Evolutionary conservation across 495 filamentous ascomycete genomes (phyloP).

Genomic region (Aspergillus heteromorphus): DNA sequence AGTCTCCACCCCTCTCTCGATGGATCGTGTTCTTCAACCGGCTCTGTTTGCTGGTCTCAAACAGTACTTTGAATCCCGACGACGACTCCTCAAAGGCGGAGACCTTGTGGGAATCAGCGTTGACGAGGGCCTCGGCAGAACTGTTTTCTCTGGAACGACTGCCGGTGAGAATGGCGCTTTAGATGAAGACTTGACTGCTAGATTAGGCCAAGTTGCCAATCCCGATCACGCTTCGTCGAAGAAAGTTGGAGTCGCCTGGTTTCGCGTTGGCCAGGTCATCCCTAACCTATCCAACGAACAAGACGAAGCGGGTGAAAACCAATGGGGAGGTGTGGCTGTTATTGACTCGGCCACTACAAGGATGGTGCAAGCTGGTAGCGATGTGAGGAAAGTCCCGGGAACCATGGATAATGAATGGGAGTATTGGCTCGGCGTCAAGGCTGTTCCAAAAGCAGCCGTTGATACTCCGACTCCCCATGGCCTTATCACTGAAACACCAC

Average conservation of each 20-base stretch:
- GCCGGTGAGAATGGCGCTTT: slow-evolving; percentile 51
- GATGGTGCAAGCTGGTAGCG: slow-evolving; percentile 82
- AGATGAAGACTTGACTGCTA: slow-evolving; percentile 57
- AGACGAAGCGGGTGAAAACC: slow-evolving; percentile 54
- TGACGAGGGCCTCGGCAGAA: slow-evolving; percentile 72
- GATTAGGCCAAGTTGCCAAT: slow-evolving; percentile 36
- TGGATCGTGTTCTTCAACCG: slow-evolving; percentile 76
- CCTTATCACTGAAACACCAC: slow-evolving; percentile 39
- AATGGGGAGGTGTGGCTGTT: slow-evolving; percentile 77
- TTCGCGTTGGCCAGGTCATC: slow-evolving; percentile 70
- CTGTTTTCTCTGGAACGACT: slow-evolving; percentile 58
- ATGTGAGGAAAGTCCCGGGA: slow-evolving; percentile 69
- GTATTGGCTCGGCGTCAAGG: slow-evolving; percentile 74
- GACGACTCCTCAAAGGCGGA: slow-evolving; percentile 73
- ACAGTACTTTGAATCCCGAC: slow-evolving; percentile 72
- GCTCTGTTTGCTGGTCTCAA: slow-evolving; percentile 79
- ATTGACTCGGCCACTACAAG: slow-evolving; percentile 80
- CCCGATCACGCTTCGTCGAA: slow-evolving; percentile 20
- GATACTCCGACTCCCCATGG: slow-evolving; percentile 37
- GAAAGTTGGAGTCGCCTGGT: slow-evolving; percentile 75
- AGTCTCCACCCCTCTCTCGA: slow-evolving; percentile 80
- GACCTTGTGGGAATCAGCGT: slow-evolving; percentile 84
- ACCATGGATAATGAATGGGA: slow-evolving; percentile 72
- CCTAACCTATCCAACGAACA: slow-evolving; percentile 49
- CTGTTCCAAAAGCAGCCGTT: slow-evolving; percentile 39